Base-by-base conservation (phyloP, 208 protist species). In the Leishmania mexicana region DNA sequence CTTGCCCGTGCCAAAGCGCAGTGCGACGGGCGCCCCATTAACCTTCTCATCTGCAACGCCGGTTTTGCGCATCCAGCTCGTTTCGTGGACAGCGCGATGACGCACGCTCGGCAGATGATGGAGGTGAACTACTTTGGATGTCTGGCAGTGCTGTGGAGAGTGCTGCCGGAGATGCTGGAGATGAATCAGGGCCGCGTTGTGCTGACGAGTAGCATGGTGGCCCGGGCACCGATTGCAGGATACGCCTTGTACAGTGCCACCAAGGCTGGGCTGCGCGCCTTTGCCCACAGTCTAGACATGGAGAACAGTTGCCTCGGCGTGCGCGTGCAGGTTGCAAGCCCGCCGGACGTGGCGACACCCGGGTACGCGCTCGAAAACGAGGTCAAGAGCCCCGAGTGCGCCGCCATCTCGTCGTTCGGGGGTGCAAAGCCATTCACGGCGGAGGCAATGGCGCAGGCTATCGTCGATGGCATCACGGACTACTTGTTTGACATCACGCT, bases 91-190 rank as follows among this genome's bases (percentile, higher is more conserved):
- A 89, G 88, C 80, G 82, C 89, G 3, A 81, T 91, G 58, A 72
- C 72, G 47, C 87, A 96, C 57, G 93, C 88, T 2, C 75, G 87
- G 74, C 57, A 81, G 51, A 94, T 96, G 89, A 96, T 98, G 94
- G 83, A 98, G 62, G 83, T 95, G 24, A 98, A 98, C 88, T 97
- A 97, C 87, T 97, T 98, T 77, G 94, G 95, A 57, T 94, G 80
- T 74, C 83, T 98, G 40, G 75, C 89, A 65, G 68, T 96, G 64
- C 75, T 91, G 65, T 92, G 92, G 82, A 91, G 80, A 58, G 81
- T 97, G 57, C 83, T 98, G 85, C 94, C 94, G 40, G 35, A 57
- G 21, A 98, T 98, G 95, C 68, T 98, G 2, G 47, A 38, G 51
- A 76, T 74, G 42, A 80, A 81, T 51, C 47, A 78, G 6, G 93